Conservation (phyloP, 768 basidiomycete genomes). For the Kwoniella shandongensis region DNA sequence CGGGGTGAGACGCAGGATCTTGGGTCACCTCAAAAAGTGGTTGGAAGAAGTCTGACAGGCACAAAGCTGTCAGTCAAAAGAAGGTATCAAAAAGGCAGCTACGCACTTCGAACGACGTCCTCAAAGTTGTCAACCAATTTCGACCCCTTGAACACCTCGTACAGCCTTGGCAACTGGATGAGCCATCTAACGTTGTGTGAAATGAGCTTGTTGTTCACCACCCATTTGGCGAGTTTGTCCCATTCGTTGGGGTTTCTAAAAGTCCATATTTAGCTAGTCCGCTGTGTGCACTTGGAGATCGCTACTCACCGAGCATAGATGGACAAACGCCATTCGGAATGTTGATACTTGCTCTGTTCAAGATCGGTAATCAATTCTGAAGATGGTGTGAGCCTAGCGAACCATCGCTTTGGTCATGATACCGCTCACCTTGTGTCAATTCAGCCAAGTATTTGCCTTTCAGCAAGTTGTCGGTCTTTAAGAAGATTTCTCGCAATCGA, state of each 20-base stretch:
- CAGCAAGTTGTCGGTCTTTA: constrained; percentile 96
- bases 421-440: constrained; percentile 71
- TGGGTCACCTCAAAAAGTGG: constrained; percentile 96
- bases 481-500: constrained; percentile 89
- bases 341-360: constrained; percentile 98
- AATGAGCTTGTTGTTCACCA: constrained; percentile 85
- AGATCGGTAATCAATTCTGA: constrained; percentile 96
- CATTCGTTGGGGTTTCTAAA: constrained; percentile 66
- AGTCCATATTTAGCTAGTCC: not conserved
- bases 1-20: constrained; percentile 84
- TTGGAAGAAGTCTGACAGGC: constrained; percentile 73
- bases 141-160: constrained; percentile 90
- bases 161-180: constrained; percentile 89
- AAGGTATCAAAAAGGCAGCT: not conserved
- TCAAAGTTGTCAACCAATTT: constrained; percentile 82
- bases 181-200: constrained; percentile 99
- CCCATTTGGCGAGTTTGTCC: constrained; percentile 98
- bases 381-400: not conserved
- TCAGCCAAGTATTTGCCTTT: constrained; percentile 92
- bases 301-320: constrained; percentile 73
- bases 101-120: constrained; percentile 83
- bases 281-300: not conserved
- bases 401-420: not conserved
- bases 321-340: constrained; percentile 95
- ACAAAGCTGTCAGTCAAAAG: not conserved